Conservation (phyloP, 768 basidiomycete genomes). For the Rhodotorula paludigena region DNA sequence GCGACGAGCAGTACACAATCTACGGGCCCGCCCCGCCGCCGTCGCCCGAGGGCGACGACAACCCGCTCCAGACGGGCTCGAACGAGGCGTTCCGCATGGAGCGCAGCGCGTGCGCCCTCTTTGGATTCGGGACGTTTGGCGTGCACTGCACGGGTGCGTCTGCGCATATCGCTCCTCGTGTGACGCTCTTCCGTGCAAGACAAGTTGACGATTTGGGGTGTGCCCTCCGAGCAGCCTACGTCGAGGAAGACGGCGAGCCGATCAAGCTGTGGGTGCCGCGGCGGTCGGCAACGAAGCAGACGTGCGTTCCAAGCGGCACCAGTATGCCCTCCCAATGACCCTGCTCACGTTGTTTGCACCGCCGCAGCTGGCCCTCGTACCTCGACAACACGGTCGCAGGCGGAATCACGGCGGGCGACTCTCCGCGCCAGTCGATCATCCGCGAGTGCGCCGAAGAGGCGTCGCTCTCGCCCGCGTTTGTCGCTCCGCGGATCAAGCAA, state of each 20-base stretch:
- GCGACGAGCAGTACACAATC: constrained; percentile 69
- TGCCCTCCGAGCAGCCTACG: constrained; percentile 24
- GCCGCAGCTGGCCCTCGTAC: constrained; percentile 69
- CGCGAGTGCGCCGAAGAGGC: constrained; percentile 96
- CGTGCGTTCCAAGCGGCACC: constrained; percentile 54
- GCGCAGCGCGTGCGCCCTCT: constrained; percentile 77
- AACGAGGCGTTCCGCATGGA: constrained; percentile 87
- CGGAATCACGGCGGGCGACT: constrained; percentile 76
- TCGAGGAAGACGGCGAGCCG: constrained; percentile 56
- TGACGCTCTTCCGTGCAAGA: not conserved
- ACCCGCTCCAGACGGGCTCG: constrained; percentile 47
- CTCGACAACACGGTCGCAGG: constrained; percentile 84
- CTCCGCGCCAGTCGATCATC: constrained; percentile 66
- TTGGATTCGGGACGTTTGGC: constrained; percentile 85
- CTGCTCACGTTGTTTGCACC: not conserved
- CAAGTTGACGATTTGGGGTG: not conserved
- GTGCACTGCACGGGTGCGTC: constrained; percentile 68
- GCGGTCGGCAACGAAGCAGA: constrained; percentile 77
- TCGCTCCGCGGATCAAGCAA: constrained; percentile 57
- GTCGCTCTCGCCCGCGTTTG: constrained; percentile 64
- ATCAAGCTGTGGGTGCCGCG: constrained; percentile 80
- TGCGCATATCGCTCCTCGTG: not conserved
- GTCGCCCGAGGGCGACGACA: constrained; percentile 54
- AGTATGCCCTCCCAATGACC: not conserved
- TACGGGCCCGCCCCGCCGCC: constrained; percentile 55